Conservation (phyloP, 2,329 filamentous ascomycete species). For the Lachnellula willkommii region DNA sequence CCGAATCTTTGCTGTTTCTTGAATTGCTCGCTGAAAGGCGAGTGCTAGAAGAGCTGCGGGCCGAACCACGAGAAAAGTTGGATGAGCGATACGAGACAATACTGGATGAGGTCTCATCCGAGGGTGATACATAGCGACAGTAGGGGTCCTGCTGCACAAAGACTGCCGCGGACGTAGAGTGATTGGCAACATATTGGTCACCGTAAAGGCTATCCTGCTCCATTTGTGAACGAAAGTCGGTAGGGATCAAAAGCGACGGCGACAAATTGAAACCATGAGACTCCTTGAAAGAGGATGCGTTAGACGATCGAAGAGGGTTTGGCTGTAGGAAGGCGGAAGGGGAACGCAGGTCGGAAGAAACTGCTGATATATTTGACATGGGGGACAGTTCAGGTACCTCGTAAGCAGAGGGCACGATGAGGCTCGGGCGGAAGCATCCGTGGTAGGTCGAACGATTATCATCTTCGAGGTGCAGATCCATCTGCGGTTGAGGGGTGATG, state of each 20-base stretch:
- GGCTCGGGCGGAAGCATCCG: constrained; percentile 29
- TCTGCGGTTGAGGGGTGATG: constrained; percentile 8
- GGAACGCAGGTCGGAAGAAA: constrained; percentile 24
- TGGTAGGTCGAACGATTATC: constrained; percentile 20
- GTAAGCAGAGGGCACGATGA: constrained; percentile 24
- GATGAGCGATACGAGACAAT: constrained; percentile 30
- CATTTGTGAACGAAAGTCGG: constrained; percentile 54
- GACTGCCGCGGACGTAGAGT: constrained; percentile 20
- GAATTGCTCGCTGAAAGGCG: constrained; percentile 23
- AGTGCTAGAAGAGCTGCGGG: constrained; percentile 26
- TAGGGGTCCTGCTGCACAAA: constrained; percentile 21
- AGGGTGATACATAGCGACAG: constrained; percentile 22
- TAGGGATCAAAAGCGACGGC: constrained; percentile 57
- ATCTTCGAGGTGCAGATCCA: constrained; percentile 24
- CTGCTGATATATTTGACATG: constrained; percentile 23
- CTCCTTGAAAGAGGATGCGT: constrained; percentile 52
- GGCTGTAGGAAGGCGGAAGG: constrained; percentile 23
- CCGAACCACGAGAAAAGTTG: constrained; percentile 27
- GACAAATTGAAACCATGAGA: constrained; percentile 55
- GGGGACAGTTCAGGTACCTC: constrained; percentile 31
- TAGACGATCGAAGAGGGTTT: constrained; percentile 31
- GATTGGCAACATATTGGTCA: constrained; percentile 19
- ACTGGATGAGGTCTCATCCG: constrained; percentile 28
- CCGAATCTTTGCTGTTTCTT: constrained; percentile 28
- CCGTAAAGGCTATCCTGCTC: constrained; percentile 29